Percentiles rank a stretch among this genome's conserved stretches.
These are phyloP conservation scores for Dipteronia sinensis DNA, from an alignment of 345 rosid genomes.

Conservation along the genomic window DNA sequence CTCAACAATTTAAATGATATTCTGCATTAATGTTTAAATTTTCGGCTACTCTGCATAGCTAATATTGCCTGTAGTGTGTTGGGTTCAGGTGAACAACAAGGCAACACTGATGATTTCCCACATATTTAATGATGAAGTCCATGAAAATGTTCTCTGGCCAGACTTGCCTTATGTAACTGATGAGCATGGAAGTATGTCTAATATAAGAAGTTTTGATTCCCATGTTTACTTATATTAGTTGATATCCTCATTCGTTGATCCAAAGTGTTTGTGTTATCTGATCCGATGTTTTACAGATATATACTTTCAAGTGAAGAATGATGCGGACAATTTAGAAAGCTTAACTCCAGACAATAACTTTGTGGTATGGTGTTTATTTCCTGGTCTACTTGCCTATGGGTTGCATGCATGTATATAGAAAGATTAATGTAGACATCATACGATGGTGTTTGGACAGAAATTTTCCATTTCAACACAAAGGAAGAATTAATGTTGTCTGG, in stretches of 20 bases:
- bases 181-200: constrained; percentile 79
- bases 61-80: constrained; percentile 61
- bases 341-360: constrained; percentile 63
- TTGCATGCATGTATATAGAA: not conserved
- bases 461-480: not conserved
- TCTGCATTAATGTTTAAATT: not conserved
- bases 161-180: constrained; percentile 84
- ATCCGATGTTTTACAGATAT: constrained; percentile 56
- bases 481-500: constrained; percentile 5
- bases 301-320: constrained; percentile 81
- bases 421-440: not conserved
- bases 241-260: not conserved
- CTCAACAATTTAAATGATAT: not conserved
- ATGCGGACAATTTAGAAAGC: constrained; percentile 73
- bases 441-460: not conserved
- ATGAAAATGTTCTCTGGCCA: constrained; percentile 81
- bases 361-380: constrained; percentile 63
- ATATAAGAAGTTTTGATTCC: constrained; percentile 12
- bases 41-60: constrained; percentile 33
- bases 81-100: constrained; percentile 77
- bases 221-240: not conserved
- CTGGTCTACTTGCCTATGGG: not conserved
- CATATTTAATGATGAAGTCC: constrained; percentile 58
- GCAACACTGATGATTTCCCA: constrained; percentile 77
- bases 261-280: constrained; percentile 19